A percentile compares a stretch with the other conserved stretches of the same genome.
Evolutionary conservation across 352 stramenopile species (phyloP).

Genomic region (Thraustotheca clavata): DNA sequence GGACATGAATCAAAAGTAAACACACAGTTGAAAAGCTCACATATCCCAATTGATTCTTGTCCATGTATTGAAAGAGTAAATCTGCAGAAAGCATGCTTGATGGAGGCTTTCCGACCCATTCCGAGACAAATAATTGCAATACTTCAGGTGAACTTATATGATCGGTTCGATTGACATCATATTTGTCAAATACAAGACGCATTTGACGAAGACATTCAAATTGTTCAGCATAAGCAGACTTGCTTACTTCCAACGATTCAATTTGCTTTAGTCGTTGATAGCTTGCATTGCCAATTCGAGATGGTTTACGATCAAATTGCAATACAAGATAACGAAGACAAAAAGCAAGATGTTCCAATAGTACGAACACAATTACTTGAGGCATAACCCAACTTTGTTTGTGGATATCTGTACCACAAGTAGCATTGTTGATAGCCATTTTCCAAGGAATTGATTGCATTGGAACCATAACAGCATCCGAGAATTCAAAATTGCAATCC

Average conservation of each 20-base stretch:
- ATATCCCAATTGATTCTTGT: conserved; percentile 72
- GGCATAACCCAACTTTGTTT: conserved; percentile 52
- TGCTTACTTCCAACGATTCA: conserved; percentile 51
- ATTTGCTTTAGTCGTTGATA: conserved; percentile 77
- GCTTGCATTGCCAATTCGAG: conserved; percentile 55
- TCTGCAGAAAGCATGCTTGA: conserved; percentile 65
- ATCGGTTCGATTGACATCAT: conserved; percentile 64
- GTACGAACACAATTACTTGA: conserved; percentile 74
- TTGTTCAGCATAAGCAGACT: conserved; percentile 47
- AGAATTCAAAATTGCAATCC: conserved; percentile 66
- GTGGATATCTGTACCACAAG: conserved; percentile 39
- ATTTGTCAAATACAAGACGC: conserved; percentile 69
- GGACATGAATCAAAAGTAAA: conserved; percentile 81
- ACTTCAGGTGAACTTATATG: conserved; percentile 29
- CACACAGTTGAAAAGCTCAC: conserved; percentile 79
- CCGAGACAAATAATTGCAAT: conserved; percentile 45
- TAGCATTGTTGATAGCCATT: conserved; percentile 27
- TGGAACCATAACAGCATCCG: conserved; percentile 58
- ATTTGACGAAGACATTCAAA: conserved; percentile 80
- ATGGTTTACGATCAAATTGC: conserved; percentile 65
- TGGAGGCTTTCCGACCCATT: conserved; percentile 79
- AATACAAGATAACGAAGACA: conserved; percentile 79
- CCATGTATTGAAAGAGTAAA: conserved; percentile 84
- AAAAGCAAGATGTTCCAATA: conserved; percentile 74
- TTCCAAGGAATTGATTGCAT: conserved; percentile 46